Evolutionary conservation across 257 asterid genomes (phyloP).

Genomic region (Solanum pinnatisectum): DNA sequence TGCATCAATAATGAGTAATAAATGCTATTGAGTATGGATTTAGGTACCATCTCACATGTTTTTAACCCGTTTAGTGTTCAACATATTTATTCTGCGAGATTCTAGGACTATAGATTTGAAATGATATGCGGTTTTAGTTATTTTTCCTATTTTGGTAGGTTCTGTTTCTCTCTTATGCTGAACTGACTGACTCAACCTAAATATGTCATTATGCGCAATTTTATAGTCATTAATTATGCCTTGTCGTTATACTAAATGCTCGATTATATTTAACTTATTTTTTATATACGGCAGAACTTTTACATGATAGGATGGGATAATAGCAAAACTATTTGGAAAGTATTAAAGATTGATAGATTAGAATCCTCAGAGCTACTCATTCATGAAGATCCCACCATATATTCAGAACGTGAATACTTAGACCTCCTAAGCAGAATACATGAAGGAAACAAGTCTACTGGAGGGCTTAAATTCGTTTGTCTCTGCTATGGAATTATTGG

Average conservation of each 20-base stretch:
- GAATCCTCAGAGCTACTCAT: slow-evolving; percentile 62
- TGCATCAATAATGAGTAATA: background rate
- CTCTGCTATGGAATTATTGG: slow-evolving; percentile 88
- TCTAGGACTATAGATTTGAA: background rate
- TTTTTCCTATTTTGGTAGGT: background rate
- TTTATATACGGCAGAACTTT: slow-evolving; percentile 40
- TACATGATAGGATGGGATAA: slow-evolving; percentile 82
- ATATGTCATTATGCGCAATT: background rate
- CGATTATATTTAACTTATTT: background rate
- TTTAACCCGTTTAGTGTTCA: background rate
- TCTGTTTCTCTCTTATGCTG: background rate
- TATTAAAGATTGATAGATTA: slow-evolving; percentile 68
- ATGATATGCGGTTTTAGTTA: background rate
- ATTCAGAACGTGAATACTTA: slow-evolving; percentile 56
- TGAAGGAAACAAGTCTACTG: slow-evolving; percentile 75
- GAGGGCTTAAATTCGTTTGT: slow-evolving; percentile 77
- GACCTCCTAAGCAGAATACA: slow-evolving; percentile 64
- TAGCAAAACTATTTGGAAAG: slow-evolving; percentile 59
- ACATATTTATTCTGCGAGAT: background rate
- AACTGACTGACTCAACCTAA: background rate
- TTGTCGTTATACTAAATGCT: background rate
- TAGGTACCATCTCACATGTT: background rate
- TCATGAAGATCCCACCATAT: slow-evolving; percentile 60
- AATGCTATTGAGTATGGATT: background rate
- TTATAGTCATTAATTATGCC: background rate